Evolutionary conservation across 768 basidiomycete species (phyloP).

Genomic region (Sarcodon aspratus): DNA sequence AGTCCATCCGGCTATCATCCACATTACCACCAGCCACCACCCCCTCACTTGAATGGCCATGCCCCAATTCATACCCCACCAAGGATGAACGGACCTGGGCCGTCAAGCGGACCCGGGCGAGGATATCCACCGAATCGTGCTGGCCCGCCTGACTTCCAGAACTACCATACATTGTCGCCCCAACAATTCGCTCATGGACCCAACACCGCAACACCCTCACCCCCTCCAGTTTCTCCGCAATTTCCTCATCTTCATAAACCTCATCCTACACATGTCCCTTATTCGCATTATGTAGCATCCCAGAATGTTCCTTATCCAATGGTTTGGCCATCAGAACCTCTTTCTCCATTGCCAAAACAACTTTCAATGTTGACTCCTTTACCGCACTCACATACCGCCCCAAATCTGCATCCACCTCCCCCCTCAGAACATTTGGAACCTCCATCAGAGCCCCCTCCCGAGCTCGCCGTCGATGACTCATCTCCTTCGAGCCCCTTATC

Average conservation of each 20-base stretch:
- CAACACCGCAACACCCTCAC: constrained; percentile 10
- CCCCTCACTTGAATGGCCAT: constrained; percentile 23
- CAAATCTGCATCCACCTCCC: constrained; percentile 1
- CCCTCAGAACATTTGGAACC: background rate
- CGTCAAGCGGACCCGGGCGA: constrained; percentile 7
- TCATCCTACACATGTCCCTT: constrained; percentile 15
- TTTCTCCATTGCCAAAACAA: constrained; percentile 57
- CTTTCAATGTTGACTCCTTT: constrained; percentile 28
- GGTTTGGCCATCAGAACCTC: constrained; percentile 34
- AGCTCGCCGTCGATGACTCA: background rate
- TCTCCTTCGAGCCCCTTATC: constrained; percentile 3
- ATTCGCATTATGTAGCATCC: constrained; percentile 17
- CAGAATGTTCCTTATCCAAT: constrained; percentile 22
- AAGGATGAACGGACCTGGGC: constrained; percentile 22
- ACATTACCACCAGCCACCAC: constrained; percentile 12
- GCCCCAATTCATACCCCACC: constrained; percentile 25
- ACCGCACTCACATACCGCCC: background rate
- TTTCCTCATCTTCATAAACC: constrained; percentile 22
- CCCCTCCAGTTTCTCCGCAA: constrained; percentile 15
- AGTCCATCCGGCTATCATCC: constrained; percentile 3
- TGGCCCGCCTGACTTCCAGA: constrained; percentile 26
- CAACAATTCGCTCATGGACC: constrained; percentile 28
- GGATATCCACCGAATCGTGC: constrained; percentile 24
- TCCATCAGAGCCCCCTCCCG: background rate
- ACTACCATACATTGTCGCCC: constrained; percentile 22